These are phyloP conservation scores for Amanita fuliginea DNA, from an alignment of 768 basidiomycete genomes.

Conservation along the genomic window DNA sequence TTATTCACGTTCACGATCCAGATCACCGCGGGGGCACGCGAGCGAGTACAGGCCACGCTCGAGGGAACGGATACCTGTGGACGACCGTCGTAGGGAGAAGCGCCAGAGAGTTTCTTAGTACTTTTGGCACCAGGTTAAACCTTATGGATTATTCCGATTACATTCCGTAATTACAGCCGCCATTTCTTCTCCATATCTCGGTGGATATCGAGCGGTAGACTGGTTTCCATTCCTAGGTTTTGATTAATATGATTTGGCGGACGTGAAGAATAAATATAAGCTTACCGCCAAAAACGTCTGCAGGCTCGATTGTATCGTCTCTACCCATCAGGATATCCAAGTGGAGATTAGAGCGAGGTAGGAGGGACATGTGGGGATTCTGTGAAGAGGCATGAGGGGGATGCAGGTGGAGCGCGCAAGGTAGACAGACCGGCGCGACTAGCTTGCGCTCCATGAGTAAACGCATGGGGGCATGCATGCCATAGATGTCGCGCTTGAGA, in stretches of 20 bases:
- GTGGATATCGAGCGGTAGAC: conserved; percentile 44
- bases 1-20: conserved; percentile 18
- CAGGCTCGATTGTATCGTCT: conserved; percentile 71
- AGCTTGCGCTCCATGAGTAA: conserved; percentile 91
- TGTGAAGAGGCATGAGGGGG: conserved; percentile 16
- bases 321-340: conserved; percentile 91
- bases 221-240: conserved; percentile 41
- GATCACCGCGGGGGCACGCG: conserved; percentile 17
- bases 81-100: conserved; percentile 8
- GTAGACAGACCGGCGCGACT: conserved; percentile 52
- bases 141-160: neutral
- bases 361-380: conserved; percentile 56
- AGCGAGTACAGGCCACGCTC: conserved; percentile 11
- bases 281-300: conserved; percentile 74
- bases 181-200: conserved; percentile 55
- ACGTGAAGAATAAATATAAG: conserved; percentile 4
- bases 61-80: conserved; percentile 6
- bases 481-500: conserved; percentile 74
- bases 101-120: neutral
- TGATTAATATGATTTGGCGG: conserved; percentile 6
- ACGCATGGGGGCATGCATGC: conserved; percentile 83
- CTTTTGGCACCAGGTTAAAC: too few species aligned
- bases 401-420: neutral
- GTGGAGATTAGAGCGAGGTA: conserved; percentile 67
- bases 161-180: conserved; percentile 23